phyloP scores from a whole-genome alignment of 2,329 filamentous ascomycete genomes.

The Xenoacremonium recifei region DNA sequence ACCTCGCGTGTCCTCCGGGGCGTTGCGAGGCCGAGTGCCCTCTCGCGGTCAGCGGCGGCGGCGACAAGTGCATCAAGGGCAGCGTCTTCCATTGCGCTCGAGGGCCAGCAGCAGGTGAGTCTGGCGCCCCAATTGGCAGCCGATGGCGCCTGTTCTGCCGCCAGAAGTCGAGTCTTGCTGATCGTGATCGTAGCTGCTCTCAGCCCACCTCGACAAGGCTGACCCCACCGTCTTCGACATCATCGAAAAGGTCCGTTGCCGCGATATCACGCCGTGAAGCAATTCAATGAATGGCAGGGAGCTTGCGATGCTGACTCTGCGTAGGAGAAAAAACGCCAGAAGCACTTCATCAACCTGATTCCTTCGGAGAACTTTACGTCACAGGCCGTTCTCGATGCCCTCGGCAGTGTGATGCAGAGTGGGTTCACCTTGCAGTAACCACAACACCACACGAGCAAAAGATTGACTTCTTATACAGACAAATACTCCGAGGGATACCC shows the following conservation, averaged over 20 bases:
- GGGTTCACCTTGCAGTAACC: conserved; percentile 26
- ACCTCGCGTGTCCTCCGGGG: conserved; percentile 46
- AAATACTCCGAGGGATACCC: conserved; percentile 99
- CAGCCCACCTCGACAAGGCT: conserved; percentile 74
- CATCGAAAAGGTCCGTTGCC: conserved; percentile 72
- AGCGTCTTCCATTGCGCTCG: conserved; percentile 39
- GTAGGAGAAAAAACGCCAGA: conserved; percentile 92
- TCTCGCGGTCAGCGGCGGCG: conserved; percentile 18
- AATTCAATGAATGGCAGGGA: background rate
- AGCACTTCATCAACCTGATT: conserved; percentile 97
- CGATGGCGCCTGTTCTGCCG: conserved; percentile 2
- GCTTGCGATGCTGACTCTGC: background rate
- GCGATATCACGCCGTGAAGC: background rate
- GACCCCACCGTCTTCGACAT: conserved; percentile 88
- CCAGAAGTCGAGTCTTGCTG: conserved; percentile 12
- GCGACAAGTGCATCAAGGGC: conserved; percentile 17
- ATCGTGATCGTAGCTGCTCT: conserved; percentile 63
- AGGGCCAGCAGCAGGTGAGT: conserved; percentile 60
- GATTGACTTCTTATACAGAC: conserved; percentile 48
- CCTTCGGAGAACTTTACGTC: conserved; percentile 96
- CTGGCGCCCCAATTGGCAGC: conserved; percentile 10
- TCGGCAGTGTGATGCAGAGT: conserved; percentile 96
- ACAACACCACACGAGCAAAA: background rate
- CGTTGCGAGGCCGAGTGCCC: conserved; percentile 32
- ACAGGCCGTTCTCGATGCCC: conserved; percentile 84